Percentiles rank a stretch among this genome's conserved stretches.
These are phyloP conservation scores for Hyphopichia burtonii DNA, from an alignment of 1,139 yeast species.

Conservation along the genomic window DNA sequence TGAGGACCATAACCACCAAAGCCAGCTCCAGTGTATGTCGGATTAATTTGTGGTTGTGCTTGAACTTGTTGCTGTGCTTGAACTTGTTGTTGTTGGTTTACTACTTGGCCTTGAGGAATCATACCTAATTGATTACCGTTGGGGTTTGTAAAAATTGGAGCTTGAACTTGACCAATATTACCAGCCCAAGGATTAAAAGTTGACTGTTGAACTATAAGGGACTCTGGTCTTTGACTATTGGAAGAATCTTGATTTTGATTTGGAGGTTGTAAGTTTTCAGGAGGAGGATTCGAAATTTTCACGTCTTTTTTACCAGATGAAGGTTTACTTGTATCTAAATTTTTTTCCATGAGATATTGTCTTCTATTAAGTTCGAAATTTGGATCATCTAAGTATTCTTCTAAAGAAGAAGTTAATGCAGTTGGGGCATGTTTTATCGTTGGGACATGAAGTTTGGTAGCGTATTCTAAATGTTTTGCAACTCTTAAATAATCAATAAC, in stretches of 20 bases:
- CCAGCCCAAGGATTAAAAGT: slow-evolving; percentile 48
- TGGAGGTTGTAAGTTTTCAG: slow-evolving; percentile 9
- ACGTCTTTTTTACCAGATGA: slow-evolving; percentile 1
- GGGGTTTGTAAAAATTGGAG: neutral
- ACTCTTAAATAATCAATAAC: slow-evolving; percentile 85
- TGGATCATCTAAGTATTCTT: slow-evolving; percentile 86
- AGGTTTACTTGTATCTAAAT: slow-evolving; percentile 5
- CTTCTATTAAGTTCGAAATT: slow-evolving; percentile 77
- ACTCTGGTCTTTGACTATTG: slow-evolving; percentile 21
- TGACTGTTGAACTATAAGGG: slow-evolving; percentile 42
- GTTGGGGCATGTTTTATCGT: slow-evolving; percentile 97
- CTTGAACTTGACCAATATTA: slow-evolving; percentile 2
- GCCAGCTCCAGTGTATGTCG: slow-evolving; percentile 55
- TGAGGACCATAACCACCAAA: slow-evolving; percentile 53
- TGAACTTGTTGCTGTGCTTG: slow-evolving; percentile 14
- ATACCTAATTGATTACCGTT: neutral
- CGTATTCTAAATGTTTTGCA: slow-evolving; percentile 84
- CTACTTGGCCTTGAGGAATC: slow-evolving; percentile 5
- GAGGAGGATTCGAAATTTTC: slow-evolving; percentile 1
- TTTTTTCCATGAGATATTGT: slow-evolving; percentile 68
- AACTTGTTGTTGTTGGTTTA: slow-evolving; percentile 10
- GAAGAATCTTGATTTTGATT: slow-evolving; percentile 5
- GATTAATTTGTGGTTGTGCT: slow-evolving; percentile 11
- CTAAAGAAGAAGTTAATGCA: slow-evolving; percentile 80
- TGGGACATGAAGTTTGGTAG: slow-evolving; percentile 89